phyloP scores from a whole-genome alignment of 306 rosid species.

The Begonia masoniana region DNA sequence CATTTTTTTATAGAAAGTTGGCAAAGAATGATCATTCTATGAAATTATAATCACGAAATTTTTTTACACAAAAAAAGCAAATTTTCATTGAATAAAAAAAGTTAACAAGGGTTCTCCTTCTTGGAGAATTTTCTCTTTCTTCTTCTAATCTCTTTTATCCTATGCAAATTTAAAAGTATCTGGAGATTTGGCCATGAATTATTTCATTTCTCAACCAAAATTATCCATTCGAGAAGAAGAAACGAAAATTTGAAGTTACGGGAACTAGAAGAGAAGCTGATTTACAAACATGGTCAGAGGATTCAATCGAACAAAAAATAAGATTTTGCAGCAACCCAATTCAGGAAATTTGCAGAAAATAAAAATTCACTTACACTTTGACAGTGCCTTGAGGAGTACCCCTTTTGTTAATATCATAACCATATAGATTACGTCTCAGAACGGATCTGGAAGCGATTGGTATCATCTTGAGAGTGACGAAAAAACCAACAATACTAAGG shows the following conservation, averaged over 20 bases:
- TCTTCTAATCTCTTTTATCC: too few relatives aligned
- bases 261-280: background rate
- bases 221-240: too few relatives aligned
- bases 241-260: background rate
- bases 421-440: conserved; percentile 60
- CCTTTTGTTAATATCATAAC: conserved; percentile 83
- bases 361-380: conserved; percentile 43
- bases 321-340: background rate
- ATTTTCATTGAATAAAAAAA: too few relatives aligned
- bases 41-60: too few relatives aligned
- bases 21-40: too few relatives aligned
- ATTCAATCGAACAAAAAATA: background rate
- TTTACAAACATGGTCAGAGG: background rate
- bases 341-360: background rate
- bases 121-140: too few relatives aligned
- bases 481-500: conserved; percentile 50
- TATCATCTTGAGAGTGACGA: conserved; percentile 52
- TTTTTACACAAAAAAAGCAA: too few relatives aligned
- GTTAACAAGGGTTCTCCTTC: too few relatives aligned
- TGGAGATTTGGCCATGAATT: too few relatives aligned
- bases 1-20: too few relatives aligned
- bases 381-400: conserved; percentile 67
- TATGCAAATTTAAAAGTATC: too few relatives aligned
- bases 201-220: too few relatives aligned
- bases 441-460: conserved; percentile 83